A percentile compares a stretch with the other conserved stretches of the same genome.
Evolutionary conservation across 2,329 filamentous ascomycete genomes (phyloP).

Genomic region (Aaosphaeria pasadenensis): DNA sequence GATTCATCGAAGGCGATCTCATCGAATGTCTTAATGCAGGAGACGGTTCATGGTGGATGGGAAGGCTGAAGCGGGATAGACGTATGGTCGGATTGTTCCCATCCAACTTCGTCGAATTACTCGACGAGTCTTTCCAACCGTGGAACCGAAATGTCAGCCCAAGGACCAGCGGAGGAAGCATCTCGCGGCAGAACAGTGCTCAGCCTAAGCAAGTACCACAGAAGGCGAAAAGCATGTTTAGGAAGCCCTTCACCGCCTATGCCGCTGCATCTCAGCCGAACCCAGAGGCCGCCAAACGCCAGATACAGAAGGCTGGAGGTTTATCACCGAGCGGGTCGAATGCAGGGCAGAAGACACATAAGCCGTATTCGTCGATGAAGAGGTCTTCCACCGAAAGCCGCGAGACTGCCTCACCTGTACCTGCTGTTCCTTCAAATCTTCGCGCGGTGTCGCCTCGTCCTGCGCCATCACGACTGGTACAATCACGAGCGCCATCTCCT

Average conservation of each 20-base stretch:
- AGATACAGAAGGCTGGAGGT: slow-evolving; percentile 31
- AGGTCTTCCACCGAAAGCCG: slow-evolving; percentile 37
- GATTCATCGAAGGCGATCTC: slow-evolving; percentile 94
- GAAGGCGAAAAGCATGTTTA: slow-evolving; percentile 55
- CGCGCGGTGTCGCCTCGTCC: slow-evolving; percentile 42
- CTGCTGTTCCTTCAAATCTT: slow-evolving; percentile 23
- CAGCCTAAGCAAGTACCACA: slow-evolving; percentile 42
- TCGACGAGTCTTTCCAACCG: slow-evolving; percentile 82
- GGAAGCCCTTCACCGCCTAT: slow-evolving; percentile 66
- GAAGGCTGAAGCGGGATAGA: slow-evolving; percentile 82
- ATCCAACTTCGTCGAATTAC: slow-evolving; percentile 92
- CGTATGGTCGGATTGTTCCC: slow-evolving; percentile 91
- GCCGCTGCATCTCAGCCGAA: slow-evolving; percentile 42
- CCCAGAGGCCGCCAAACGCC: slow-evolving; percentile 37
- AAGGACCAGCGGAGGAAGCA: slow-evolving; percentile 37
- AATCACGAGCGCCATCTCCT: slow-evolving; percentile 33
- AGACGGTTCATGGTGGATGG: slow-evolving; percentile 98
- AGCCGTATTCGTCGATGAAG: slow-evolving; percentile 53
- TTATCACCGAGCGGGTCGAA: slow-evolving; percentile 20
- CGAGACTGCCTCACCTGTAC: slow-evolving; percentile 28
- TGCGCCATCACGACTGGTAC: background rate
- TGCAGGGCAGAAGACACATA: slow-evolving; percentile 37
- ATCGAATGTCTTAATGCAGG: slow-evolving; percentile 98
- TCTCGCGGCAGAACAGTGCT: slow-evolving; percentile 51
- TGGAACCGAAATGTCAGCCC: slow-evolving; percentile 57